A percentile compares a stretch with the other conserved stretches of the same genome.
Evolutionary conservation across 139 green algal species (phyloP).

Genomic region (Chlamydomonas schloesseri): DNA sequence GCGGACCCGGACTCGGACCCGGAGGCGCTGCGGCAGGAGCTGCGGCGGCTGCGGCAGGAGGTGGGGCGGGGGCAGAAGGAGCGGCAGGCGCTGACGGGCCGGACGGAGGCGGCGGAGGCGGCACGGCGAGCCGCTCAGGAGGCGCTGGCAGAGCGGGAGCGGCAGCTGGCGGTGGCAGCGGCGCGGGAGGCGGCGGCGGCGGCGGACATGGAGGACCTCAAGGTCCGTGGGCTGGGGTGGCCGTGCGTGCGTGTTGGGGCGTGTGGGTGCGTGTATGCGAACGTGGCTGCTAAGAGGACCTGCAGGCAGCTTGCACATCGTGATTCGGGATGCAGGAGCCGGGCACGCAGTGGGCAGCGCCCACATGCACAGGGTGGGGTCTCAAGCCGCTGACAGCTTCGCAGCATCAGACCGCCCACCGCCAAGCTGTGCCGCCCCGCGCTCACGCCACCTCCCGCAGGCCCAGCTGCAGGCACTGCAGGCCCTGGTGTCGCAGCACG

Average conservation of each 20-base stretch:
- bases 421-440: no score
- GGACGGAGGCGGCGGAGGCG: background rate
- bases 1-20: no score
- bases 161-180: slow-evolving; percentile 9
- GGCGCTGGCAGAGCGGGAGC: background rate
- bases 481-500: background rate
- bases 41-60: background rate
- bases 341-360: no score
- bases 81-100: background rate
- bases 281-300: no score
- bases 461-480: slow-evolving; percentile 14
- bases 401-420: no score
- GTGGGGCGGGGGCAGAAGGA: background rate
- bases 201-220: slow-evolving; percentile 19
- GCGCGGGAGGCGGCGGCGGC: slow-evolving; percentile 1
- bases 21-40: background rate
- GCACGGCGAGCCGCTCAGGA: background rate
- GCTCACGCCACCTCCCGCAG: background rate
- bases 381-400: no score
- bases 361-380: no score
- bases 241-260: no score
- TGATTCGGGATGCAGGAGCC: no score
- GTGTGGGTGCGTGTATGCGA: no score
- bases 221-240: slow-evolving; percentile 7
- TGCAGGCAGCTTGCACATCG: no score